Evolutionary conservation across 139 green algal species (phyloP).

Genomic region (Tetradesmus obliquus): DNA sequence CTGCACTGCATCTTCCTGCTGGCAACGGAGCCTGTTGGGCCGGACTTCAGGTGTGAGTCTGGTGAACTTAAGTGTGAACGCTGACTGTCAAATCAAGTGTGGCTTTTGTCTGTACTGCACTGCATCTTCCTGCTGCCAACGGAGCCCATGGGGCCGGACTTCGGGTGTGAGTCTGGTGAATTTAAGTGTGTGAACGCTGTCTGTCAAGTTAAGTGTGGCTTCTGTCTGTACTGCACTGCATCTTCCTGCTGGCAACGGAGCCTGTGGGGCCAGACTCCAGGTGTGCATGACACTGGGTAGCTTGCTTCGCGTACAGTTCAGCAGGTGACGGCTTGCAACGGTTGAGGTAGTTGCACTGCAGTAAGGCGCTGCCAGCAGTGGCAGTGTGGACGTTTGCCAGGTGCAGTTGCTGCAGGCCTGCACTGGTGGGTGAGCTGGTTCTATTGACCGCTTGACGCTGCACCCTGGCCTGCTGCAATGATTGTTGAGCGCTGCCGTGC

Average conservation of each 20-base stretch:
- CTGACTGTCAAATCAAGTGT: not conserved
- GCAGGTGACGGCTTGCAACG: too few relatives aligned
- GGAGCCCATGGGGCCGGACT: not conserved
- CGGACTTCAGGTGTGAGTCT: not conserved
- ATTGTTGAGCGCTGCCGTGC: too few relatives aligned
- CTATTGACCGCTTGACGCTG: too few relatives aligned
- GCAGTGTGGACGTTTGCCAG: not conserved
- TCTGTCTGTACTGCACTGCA: not conserved
- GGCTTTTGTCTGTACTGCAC: not conserved
- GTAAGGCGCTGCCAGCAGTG: not conserved
- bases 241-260: conserved; percentile 27
- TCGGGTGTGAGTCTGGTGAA: not conserved
- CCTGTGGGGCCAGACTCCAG: not conserved
- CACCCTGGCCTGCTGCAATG: too few relatives aligned
- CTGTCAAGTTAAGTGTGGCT: not conserved
- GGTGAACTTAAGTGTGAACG: not conserved
- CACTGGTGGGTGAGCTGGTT: not conserved
- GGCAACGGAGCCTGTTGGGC: not conserved
- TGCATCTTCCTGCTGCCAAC: conserved; percentile 22
- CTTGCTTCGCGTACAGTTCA: too few relatives aligned
- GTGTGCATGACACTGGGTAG: not conserved
- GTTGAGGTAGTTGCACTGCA: too few relatives aligned
- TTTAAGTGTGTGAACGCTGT: not conserved
- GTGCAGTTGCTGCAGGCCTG: not conserved
- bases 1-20: conserved; percentile 21